Conservation (phyloP, 2,329 filamentous ascomycete species). For the Hirsutella thompsonii region DNA sequence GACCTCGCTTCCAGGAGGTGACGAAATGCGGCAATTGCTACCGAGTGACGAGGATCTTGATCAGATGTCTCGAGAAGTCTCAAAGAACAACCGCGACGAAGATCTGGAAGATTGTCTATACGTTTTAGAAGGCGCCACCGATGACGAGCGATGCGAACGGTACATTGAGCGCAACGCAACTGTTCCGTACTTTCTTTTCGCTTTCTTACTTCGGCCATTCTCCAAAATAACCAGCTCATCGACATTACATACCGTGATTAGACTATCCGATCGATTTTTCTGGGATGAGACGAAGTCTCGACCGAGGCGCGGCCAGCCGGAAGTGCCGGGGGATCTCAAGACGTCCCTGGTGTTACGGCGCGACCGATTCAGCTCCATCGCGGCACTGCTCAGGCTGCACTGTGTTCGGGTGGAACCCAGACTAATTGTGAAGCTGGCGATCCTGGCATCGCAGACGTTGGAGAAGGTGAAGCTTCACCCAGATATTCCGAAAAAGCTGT, state of each 20-base stretch:
- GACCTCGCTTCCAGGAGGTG: no score
- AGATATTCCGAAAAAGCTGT: slow-evolving; percentile 8
- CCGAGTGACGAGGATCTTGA: slow-evolving; percentile 12
- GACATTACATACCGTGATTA: slow-evolving; percentile 14
- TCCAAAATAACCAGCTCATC: slow-evolving; percentile 12
- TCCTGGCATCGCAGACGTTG: slow-evolving; percentile 14
- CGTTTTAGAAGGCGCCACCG: slow-evolving; percentile 15
- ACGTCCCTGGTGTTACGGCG: slow-evolving; percentile 7
- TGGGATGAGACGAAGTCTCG: neutral
- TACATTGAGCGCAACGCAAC: slow-evolving; percentile 12
- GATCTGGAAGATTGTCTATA: slow-evolving; percentile 14
- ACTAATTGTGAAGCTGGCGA: slow-evolving; percentile 17
- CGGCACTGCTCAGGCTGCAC: slow-evolving; percentile 15
- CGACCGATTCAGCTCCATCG: slow-evolving; percentile 11
- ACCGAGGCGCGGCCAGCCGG: neutral
- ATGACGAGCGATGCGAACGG: slow-evolving; percentile 18
- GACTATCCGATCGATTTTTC: slow-evolving; percentile 10
- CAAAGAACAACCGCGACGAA: slow-evolving; percentile 9
- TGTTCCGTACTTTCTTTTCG: slow-evolving; percentile 17
- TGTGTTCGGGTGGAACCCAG: slow-evolving; percentile 20
- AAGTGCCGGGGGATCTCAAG: neutral
- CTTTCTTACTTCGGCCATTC: slow-evolving; percentile 15
- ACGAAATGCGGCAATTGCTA: no score
- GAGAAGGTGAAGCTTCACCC: slow-evolving; percentile 7
- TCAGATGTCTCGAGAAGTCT: slow-evolving; percentile 7